Evolutionary conservation across 768 basidiomycete genomes (phyloP).

Genomic region (Auricularia heimuer): DNA sequence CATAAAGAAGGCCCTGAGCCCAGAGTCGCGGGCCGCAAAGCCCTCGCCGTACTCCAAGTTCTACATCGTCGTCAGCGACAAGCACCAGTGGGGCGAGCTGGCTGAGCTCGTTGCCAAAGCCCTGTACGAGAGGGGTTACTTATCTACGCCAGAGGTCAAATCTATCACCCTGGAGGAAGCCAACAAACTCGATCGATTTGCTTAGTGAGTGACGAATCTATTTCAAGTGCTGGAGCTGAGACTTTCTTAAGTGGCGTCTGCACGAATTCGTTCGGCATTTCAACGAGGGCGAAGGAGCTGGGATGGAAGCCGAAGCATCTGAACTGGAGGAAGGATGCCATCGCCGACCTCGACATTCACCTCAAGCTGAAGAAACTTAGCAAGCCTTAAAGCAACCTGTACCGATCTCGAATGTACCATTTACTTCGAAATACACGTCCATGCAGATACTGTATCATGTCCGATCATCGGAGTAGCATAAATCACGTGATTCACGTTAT

Average conservation of each 20-base stretch:
- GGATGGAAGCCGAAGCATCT: conserved; percentile 1
- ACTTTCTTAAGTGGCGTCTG: background rate
- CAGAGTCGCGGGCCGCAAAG: background rate
- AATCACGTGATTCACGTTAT: too few species aligned
- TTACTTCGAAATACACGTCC: too few species aligned
- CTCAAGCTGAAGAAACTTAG: background rate
- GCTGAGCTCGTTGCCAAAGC: background rate
- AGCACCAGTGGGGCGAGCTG: conserved; percentile 4
- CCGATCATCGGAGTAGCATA: too few species aligned
- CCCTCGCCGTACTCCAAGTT: conserved; percentile 4
- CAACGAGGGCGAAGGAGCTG: background rate
- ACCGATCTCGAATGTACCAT: too few species aligned
- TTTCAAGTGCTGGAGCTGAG: background rate
- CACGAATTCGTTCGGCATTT: conserved; percentile 1
- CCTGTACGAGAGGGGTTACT: background rate
- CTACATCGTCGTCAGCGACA: background rate
- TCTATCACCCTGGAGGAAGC: background rate
- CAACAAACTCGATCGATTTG: background rate
- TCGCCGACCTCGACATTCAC: background rate
- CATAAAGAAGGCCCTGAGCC: background rate
- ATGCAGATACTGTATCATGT: too few species aligned
- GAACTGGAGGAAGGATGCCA: background rate
- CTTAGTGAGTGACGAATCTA: background rate
- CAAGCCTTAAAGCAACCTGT: background rate
- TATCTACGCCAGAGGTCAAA: conserved; percentile 1